Evolutionary conservation across 495 filamentous ascomycete species (phyloP), one percentile per base, ranked within the genome.

Genomic region (Penicillium paxilli): DNA sequence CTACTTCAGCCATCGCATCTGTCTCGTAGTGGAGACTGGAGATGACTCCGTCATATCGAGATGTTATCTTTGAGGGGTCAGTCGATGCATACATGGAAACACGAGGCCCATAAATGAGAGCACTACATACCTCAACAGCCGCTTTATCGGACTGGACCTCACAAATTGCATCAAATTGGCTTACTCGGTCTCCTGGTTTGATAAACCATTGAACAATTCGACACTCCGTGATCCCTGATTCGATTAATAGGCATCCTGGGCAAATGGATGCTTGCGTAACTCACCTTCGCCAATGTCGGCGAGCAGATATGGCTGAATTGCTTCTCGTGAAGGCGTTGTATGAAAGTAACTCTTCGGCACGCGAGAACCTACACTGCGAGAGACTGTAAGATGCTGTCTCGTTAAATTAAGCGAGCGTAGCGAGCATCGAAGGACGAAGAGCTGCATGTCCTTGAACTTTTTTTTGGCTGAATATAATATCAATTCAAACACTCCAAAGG

Each of bases 131-230:
- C 21, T 47, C 44, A 47, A 47, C 44, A 20, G 44, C 9, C 1
- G 44, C 44, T 28, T 47, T 47, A n/a, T 47, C 44, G 14, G 44
- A 47, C 44, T 47, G 44, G 7, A 47, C 44, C 21, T 47, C 44
- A 32, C 44, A 47, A 19, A 47, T 47, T 5, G 21, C 19, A 30
- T 47, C 44, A 47, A 47, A 47, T 17, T 47, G 44, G 2, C 21
- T 16, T 5, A 47, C 44, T 23, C 20, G 19, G 14, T 47, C 44
- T 47, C 44, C 44, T 23, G 44, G 44, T 32, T 47, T 33, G 19
- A 47, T 20, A 19, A 23, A 21, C 44, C 44, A 47, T 23, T 21
- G 21, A 21, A 47, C 21, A 23, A 47, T 12, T 19, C 21, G 44
- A 11, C 44, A 47, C 24, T 47, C 44, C 44, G 44, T 32, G 14